Percentiles rank a stretch among this genome's conserved stretches.
These are phyloP conservation scores for Aurinia saxatilis DNA, from an alignment of 345 rosid genomes.

Conservation along the genomic window DNA sequence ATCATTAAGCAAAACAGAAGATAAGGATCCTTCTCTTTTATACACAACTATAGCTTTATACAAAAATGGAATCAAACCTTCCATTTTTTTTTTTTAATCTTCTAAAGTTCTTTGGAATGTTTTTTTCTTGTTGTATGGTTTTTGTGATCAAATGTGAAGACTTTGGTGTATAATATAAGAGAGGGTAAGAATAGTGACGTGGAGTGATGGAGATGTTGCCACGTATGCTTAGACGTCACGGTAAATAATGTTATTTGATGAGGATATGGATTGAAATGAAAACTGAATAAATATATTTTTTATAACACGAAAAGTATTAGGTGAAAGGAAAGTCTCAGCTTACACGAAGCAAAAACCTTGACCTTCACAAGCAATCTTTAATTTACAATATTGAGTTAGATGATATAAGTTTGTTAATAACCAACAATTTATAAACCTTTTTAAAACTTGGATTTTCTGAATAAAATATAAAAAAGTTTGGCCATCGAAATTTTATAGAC, in stretches of 20 bases:
- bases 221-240: slow-evolving; percentile 32
- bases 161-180: slow-evolving; percentile 16
- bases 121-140: not conserved
- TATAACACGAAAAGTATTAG: not conserved
- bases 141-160: slow-evolving; percentile 13
- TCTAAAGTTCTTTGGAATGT: not conserved
- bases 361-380: slow-evolving; percentile 3
- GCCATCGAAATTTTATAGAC: no score
- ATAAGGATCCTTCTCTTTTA: slow-evolving; percentile 26
- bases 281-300: not conserved
- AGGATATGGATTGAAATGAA: slow-evolving; percentile 11
- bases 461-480: no score
- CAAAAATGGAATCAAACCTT: slow-evolving; percentile 30
- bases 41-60: slow-evolving; percentile 28
- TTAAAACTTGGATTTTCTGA: no score
- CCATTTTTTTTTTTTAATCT: slow-evolving; percentile 4
- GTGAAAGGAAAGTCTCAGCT: slow-evolving; percentile 30
- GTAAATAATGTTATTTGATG: slow-evolving; percentile 14
- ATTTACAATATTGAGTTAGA: not conserved
- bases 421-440: not conserved
- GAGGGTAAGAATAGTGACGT: slow-evolving; percentile 20
- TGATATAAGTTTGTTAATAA: not conserved
- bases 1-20: slow-evolving; percentile 21
- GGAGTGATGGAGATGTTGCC: slow-evolving; percentile 17
- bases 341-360: slow-evolving; percentile 1